Conservation (phyloP, 139 green algal genomes). For the Parachlorella kessleri region DNA sequence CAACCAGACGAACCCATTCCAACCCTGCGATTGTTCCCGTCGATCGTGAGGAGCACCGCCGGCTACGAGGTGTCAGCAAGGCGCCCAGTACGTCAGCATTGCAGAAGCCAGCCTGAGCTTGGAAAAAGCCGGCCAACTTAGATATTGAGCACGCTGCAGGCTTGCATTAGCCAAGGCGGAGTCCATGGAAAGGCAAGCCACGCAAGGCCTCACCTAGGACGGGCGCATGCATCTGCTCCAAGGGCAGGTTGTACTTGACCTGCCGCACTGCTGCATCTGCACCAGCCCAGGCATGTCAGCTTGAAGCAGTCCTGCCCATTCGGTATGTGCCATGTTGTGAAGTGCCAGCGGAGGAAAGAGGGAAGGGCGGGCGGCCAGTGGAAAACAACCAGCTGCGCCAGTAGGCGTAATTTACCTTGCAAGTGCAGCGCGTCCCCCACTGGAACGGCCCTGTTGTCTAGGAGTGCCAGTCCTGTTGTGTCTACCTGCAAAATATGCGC, state of each 20-base stretch:
- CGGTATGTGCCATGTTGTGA: not conserved
- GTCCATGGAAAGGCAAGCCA: too few species aligned
- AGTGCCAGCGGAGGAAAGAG: not conserved
- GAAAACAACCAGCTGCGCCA: not conserved
- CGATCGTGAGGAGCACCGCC: too few species aligned
- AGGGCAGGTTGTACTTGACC: slow-evolving; percentile 82
- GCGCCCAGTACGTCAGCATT: too few species aligned
- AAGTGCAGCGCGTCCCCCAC: slow-evolving; percentile 37
- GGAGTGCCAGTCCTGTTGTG: slow-evolving; percentile 56
- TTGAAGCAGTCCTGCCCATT: not conserved
- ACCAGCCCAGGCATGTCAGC: not conserved
- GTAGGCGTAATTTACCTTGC: slow-evolving; percentile 31
- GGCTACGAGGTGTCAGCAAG: too few species aligned
- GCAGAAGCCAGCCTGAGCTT: too few species aligned
- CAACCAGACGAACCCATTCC: too few species aligned
- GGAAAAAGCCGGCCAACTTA: too few species aligned
- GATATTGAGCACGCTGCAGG: too few species aligned
- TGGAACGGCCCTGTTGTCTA: slow-evolving; percentile 40
- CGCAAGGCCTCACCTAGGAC: slow-evolving; percentile 50
- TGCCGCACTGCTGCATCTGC: slow-evolving; percentile 63
- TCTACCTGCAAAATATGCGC: slow-evolving; percentile 67
- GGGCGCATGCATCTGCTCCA: slow-evolving; percentile 84
- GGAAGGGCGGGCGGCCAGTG: not conserved
- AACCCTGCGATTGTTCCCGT: too few species aligned
- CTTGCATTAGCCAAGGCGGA: too few species aligned